phyloP scores from a whole-genome alignment of 768 basidiomycete genomes.

The Kwoniella europaea region DNA sequence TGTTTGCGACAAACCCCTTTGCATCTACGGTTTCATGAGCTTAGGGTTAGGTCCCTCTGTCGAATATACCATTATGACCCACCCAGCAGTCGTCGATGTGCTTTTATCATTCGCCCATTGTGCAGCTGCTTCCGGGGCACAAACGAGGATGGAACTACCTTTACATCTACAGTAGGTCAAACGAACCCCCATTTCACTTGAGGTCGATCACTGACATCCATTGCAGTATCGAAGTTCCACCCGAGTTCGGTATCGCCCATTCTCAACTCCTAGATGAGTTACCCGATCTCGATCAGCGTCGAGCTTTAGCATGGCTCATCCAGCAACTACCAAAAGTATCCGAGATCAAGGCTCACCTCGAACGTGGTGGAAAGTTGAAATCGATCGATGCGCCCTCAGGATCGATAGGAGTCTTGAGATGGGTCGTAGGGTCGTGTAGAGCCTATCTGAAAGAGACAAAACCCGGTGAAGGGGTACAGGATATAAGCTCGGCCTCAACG shows the following conservation, averaged over 20 bases:
- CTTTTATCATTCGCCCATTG: slow-evolving; percentile 39
- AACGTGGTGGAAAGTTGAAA: slow-evolving; percentile 21
- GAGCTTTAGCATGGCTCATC: slow-evolving; percentile 38
- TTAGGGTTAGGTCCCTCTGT: slow-evolving; percentile 44
- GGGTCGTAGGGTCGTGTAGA: slow-evolving; percentile 43
- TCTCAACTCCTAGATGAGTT: slow-evolving; percentile 28
- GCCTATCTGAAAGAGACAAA: slow-evolving; percentile 41
- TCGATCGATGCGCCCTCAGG: slow-evolving; percentile 20
- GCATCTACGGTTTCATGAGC: slow-evolving; percentile 43
- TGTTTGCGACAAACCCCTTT: slow-evolving; percentile 38
- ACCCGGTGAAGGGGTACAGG: slow-evolving; percentile 36
- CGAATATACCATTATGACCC: slow-evolving; percentile 37
- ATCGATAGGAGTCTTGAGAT: slow-evolving; percentile 36
- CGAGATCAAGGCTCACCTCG: slow-evolving; percentile 26
- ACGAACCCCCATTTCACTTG: neutral
- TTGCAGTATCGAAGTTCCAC: slow-evolving; percentile 36
- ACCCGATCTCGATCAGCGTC: slow-evolving; percentile 13
- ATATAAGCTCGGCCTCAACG: neutral
- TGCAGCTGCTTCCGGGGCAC: slow-evolving; percentile 22
- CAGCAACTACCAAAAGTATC: slow-evolving; percentile 36
- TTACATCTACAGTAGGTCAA: slow-evolving; percentile 33
- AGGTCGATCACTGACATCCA: no score
- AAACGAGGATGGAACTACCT: slow-evolving; percentile 41
- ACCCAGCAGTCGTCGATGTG: slow-evolving; percentile 44
- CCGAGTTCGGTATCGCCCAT: slow-evolving; percentile 16